Base-by-base conservation (phyloP, 192 early-diverging fungal genomes). In the Phycomyces nitens region DNA sequence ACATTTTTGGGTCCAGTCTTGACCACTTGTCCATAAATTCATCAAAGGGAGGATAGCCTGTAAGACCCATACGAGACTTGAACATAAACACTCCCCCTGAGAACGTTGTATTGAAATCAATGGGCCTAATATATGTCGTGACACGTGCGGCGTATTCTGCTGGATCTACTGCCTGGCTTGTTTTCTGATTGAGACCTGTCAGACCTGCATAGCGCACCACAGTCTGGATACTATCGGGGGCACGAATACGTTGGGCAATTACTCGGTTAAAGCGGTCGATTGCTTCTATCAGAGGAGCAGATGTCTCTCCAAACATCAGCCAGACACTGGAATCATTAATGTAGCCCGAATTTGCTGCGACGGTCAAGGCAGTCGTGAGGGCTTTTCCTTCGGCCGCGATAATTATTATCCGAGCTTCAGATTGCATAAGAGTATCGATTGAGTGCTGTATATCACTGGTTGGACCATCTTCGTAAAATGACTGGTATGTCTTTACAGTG, bases 31-130 rank as follows among this genome's bases (percentile, higher is more conserved):
- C 70, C 27, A 81, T 39, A 58, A 78, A 81, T 7, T 65, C 26
- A 38, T 81, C 80, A 59, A 76, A 81, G 0, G 77, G 77, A 15
- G 74, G 58, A 54, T 78, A 81, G 7, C 80, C 80, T 27, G 71
- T 44, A 9, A 81, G 52, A 24, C 67, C 65, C 22, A 74, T 68
- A 26, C 70, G 54, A 20, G 64, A 68, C 23, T 74, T 66, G 51
- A 81, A 78, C 51, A 71, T 72, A 59, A 81, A 78, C 5, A 81
- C 58, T 16, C 80, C 80, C 9, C 68, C 68, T 40, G 62, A 41
- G 52, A 69, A 74, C 2, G 66, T 61, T 11, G 5, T 49, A 43
- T 78, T 78, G 23, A 71, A 71, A 18, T 81, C 65, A 38, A 73
- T 73, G n/a, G 60, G 65, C 24, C 41, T 53, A 7, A 64, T 21